These are phyloP conservation scores for Juncus inflexus DNA, from an alignment of 176 grass and related monocot species.

Conservation along the genomic window DNA sequence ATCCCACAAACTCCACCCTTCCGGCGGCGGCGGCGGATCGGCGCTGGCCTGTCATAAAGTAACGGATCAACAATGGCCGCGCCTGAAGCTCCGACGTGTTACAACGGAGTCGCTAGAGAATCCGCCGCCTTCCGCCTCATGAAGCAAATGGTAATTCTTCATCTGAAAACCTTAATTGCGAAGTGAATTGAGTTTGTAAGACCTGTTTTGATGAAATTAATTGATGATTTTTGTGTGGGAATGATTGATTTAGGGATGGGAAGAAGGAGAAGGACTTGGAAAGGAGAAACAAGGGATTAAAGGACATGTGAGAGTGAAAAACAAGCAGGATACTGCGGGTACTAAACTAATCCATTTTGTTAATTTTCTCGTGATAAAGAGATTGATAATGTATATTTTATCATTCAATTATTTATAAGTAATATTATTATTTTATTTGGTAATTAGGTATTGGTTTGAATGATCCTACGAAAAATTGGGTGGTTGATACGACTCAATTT, in stretches of 20 bases:
- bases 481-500: conserved; percentile 83
- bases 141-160: conserved; percentile 86
- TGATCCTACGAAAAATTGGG: conserved; percentile 75
- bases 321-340: conserved; percentile 92
- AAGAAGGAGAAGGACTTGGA: conserved; percentile 98
- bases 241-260: conserved; percentile 63
- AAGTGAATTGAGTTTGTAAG: no score
- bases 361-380: neutral
- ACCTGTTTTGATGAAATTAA: neutral
- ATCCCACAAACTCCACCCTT: no score
- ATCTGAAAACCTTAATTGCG: neutral
- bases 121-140: conserved; percentile 99
- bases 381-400: no score
- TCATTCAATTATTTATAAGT: no score
- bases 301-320: conserved; percentile 82
- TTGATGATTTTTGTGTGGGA: neutral
- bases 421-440: conserved; percentile 9
- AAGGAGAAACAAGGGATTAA: conserved; percentile 99
- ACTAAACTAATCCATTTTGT: neutral
- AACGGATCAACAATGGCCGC: conserved; percentile 44
- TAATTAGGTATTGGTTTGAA: conserved; percentile 78
- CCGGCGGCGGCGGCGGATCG: conserved; percentile 1
- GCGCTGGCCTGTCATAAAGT: neutral
- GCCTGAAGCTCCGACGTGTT: conserved; percentile 66
- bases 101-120: conserved; percentile 76